Base-by-base conservation (phyloP, 2,329 filamentous ascomycete genomes). In the Helminthosporium solani region DNA sequence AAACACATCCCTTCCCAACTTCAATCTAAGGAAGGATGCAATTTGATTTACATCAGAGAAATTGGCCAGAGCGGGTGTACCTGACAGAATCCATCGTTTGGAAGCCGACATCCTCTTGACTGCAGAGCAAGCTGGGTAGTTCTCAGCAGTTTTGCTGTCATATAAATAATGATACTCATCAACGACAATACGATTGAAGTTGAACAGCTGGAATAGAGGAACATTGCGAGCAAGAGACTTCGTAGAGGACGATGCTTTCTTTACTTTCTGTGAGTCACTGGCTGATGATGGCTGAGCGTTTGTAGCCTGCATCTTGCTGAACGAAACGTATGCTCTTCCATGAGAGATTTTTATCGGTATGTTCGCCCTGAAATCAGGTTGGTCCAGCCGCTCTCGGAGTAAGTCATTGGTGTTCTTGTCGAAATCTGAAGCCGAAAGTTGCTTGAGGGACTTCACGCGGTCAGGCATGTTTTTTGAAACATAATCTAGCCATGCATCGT, bases 81-180 rank as follows among this genome's bases (percentile, higher is more conserved):
- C 84, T 0, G 83, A 86, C 2, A 87, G 67, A 6, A 83, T 71
- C 83, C 83, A 86, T 43, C 75, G 76, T 33, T 78, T 80, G 33
- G 74, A 69, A 9, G 79, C 75, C 20, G 73, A 58, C 1, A 85
- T 56, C 0, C 67, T 68, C 6, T 74, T 67, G 4, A 82, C 65
- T 0, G 72, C 68, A 0, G 72, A 61, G 1, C 58, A 61, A 1
- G 58, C 48, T 1, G 60, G 19, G 19, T 50, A 40, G 18, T 55
- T 64, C 3, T 50, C 47, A 3, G 50, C 42, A 20, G 48, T 73
- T 67, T 40, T 74, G 63, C 14, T 69, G 58, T 35, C 54, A 16
- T 73, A 70, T 4, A 79, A 67, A 50, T 85, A 83, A 1, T 83
- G 80, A 53, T 81, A 86, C 53, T 87, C 84, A 49, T 87, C 84